phyloP scores from a whole-genome alignment of 352 stramenopile genomes.

The Phytophthora sp. region DNA sequence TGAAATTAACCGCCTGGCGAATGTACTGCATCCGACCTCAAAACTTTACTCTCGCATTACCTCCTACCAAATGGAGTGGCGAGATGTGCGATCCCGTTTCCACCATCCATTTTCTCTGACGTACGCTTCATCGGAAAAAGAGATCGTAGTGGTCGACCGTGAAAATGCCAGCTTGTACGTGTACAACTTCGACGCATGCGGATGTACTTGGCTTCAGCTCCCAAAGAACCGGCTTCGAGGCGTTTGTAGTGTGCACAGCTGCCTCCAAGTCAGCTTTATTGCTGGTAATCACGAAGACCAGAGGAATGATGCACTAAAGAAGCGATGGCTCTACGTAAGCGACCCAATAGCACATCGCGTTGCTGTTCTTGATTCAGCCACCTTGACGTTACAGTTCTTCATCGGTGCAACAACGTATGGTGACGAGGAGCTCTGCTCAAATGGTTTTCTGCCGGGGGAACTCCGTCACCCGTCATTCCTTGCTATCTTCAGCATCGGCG shows the following conservation, averaged over 20 bases:
- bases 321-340: constrained; percentile 47
- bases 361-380: constrained; percentile 38
- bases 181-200: constrained; percentile 62
- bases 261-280: constrained; percentile 26
- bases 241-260: constrained; percentile 41
- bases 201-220: constrained; percentile 45
- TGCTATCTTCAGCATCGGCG: constrained; percentile 16
- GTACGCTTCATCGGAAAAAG: constrained; percentile 36
- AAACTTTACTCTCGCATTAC: constrained; percentile 46
- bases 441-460: constrained; percentile 56
- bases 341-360: constrained; percentile 64
- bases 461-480: constrained; percentile 59
- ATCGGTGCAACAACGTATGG: constrained; percentile 70
- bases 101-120: constrained; percentile 54
- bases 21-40: constrained; percentile 48
- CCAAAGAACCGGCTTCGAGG: constrained; percentile 8
- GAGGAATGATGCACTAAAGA: not conserved
- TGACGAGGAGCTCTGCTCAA: constrained; percentile 46
- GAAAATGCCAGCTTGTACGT: constrained; percentile 53
- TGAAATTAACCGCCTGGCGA: constrained; percentile 40
- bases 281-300: constrained; percentile 6
- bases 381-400: constrained; percentile 35
- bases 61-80: constrained; percentile 31
- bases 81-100: constrained; percentile 35
- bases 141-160: constrained; percentile 57